A percentile compares a stretch with the other conserved stretches of the same genome.
phyloP scores from a whole-genome alignment of 2,329 filamentous ascomycete species.

The Talaromyces sp. region DNA sequence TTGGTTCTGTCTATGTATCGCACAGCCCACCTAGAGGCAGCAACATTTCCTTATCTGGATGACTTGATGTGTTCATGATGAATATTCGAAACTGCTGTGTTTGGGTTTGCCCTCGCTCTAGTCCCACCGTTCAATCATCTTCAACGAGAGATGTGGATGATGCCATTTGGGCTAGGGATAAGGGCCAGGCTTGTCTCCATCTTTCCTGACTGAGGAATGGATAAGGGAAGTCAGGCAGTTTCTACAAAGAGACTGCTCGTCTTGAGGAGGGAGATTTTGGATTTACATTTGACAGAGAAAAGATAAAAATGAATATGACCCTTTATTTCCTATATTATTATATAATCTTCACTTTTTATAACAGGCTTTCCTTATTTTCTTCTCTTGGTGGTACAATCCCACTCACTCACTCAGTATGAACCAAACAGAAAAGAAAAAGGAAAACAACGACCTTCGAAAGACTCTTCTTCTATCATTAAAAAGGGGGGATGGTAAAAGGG shows the following conservation, averaged over 20 bases:
- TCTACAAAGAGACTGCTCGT: not conserved
- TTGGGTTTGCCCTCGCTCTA: not conserved
- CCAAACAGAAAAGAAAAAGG: not conserved
- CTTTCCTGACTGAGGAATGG: not conserved
- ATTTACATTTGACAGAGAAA: not conserved
- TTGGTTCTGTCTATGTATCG: not conserved
- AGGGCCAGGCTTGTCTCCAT: not conserved
- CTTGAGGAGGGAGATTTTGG: not conserved
- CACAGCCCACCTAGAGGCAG: not conserved
- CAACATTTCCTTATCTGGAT: not conserved
- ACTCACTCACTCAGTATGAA: not conserved
- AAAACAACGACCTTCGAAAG: not conserved
- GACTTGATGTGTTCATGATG: not conserved
- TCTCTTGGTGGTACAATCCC: conserved; percentile 2
- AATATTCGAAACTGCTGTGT: not conserved
- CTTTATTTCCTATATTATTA: conserved; percentile 10
- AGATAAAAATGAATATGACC: not conserved
- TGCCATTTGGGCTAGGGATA: not conserved
- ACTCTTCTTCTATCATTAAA: conserved; percentile 9
- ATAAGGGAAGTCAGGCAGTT: not conserved
- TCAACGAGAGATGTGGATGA: not conserved
- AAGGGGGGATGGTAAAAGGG: not conserved
- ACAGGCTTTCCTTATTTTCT: conserved; percentile 8
- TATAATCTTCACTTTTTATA: conserved; percentile 8
- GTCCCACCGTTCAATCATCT: not conserved